These are phyloP conservation scores for Flammula alnicola DNA, from an alignment of 1,284 basidiomycete genomes.

Conservation along the genomic window DNA sequence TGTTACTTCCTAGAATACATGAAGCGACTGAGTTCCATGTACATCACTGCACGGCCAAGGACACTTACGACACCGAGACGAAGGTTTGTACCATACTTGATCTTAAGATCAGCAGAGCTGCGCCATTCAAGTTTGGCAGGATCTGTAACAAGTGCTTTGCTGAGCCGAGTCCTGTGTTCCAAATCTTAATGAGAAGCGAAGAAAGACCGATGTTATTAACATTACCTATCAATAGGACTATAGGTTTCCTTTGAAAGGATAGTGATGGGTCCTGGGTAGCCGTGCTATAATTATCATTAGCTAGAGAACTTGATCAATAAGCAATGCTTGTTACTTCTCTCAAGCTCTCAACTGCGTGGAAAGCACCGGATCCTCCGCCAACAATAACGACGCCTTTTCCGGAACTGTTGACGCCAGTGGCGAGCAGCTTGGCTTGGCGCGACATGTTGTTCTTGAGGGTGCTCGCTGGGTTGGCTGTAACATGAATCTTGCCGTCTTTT, in stretches of 20 bases:
- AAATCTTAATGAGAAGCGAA: slow-evolving; percentile 7
- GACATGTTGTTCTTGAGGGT: slow-evolving; percentile 75
- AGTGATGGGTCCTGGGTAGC: slow-evolving; percentile 79
- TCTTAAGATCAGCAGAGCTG: slow-evolving; percentile 74
- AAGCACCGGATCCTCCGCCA: slow-evolving; percentile 85
- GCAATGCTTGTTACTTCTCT: slow-evolving; percentile 61
- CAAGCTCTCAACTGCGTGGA: slow-evolving; percentile 83
- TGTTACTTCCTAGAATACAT: slow-evolving; percentile 60
- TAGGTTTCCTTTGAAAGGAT: slow-evolving; percentile 82
- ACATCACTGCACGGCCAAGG: background rate
- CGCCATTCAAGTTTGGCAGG: slow-evolving; percentile 79
- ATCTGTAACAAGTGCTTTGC: slow-evolving; percentile 86
- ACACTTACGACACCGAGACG: slow-evolving; percentile 66
- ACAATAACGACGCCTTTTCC: slow-evolving; percentile 82
- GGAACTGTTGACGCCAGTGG: slow-evolving; percentile 42
- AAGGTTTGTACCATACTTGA: slow-evolving; percentile 81
- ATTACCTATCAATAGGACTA: slow-evolving; percentile 85
- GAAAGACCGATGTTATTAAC: background rate
- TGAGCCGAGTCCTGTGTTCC: slow-evolving; percentile 77
- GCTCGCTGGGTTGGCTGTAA: slow-evolving; percentile 73
- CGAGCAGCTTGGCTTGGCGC: slow-evolving; percentile 58
- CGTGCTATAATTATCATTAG: slow-evolving; percentile 54
- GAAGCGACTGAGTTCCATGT: slow-evolving; percentile 4
- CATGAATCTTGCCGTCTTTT: slow-evolving; percentile 78
- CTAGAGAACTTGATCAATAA: slow-evolving; percentile 11